Evolutionary conservation across 768 basidiomycete species (phyloP).

Genomic region (Solioccasus polychromus): DNA sequence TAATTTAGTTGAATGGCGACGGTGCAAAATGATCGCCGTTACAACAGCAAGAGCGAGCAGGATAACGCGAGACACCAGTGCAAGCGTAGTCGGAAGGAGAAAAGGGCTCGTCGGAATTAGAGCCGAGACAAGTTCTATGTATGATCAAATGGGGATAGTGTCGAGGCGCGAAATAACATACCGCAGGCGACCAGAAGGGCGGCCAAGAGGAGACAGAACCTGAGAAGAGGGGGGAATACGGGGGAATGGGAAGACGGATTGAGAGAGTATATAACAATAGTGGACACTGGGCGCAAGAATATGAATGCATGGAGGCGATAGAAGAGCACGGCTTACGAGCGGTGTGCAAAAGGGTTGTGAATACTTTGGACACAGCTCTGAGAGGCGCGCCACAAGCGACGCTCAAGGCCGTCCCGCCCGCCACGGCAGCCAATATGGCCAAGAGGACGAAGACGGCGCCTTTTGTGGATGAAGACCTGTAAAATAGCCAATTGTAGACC

Average conservation of each 20-base stretch:
- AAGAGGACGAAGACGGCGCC: conserved; percentile 17
- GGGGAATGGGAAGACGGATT: conserved; percentile 2
- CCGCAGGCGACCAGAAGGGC: conserved; percentile 26
- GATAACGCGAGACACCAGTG: conserved; percentile 21
- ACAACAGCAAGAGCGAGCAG: conserved; percentile 17
- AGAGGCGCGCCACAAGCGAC: conserved; percentile 16
- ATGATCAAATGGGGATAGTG: background rate
- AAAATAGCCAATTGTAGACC: conserved; percentile 5
- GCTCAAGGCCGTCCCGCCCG: conserved; percentile 21
- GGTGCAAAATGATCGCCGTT: conserved; percentile 6
- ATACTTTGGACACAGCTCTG: conserved; percentile 13
- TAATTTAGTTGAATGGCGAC: background rate
- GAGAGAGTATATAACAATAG: conserved; percentile 25
- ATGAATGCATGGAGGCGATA: background rate
- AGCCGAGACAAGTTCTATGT: conserved; percentile 24
- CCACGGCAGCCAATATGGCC: conserved; percentile 20
- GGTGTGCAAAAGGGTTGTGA: conserved; percentile 18
- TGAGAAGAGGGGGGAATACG: conserved; percentile 11
- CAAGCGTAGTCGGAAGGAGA: conserved; percentile 24
- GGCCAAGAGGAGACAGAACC: conserved; percentile 15
- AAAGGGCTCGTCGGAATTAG: conserved; percentile 23
- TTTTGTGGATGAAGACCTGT: conserved; percentile 8
- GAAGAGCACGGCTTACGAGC: conserved; percentile 14
- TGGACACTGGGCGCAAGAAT: conserved; percentile 18
- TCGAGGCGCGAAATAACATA: conserved; percentile 11